phyloP scores from a whole-genome alignment of 495 filamentous ascomycete genomes.

The Lentithecium fluviatile region DNA sequence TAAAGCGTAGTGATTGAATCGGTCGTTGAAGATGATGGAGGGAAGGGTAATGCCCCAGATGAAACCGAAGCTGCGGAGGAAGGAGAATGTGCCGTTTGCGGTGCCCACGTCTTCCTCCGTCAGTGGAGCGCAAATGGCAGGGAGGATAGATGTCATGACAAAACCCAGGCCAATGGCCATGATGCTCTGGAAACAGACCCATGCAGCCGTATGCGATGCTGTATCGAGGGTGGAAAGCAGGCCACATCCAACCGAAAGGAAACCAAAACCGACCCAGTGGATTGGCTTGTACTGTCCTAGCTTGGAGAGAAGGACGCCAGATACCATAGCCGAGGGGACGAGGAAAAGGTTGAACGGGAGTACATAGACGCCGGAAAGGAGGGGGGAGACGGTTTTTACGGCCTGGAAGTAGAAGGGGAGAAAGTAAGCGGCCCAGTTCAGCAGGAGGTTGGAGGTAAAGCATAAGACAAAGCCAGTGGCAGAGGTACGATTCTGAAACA shows the following conservation, averaged over 20 bases:
- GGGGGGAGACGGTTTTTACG: slow-evolving; percentile 52
- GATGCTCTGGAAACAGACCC: slow-evolving; percentile 50
- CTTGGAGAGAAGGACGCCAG: slow-evolving; percentile 45
- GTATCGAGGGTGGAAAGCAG: slow-evolving; percentile 47
- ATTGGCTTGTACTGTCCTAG: slow-evolving; percentile 51
- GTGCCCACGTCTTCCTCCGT: slow-evolving; percentile 44
- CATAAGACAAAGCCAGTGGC: slow-evolving; percentile 47
- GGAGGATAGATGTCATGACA: slow-evolving; percentile 47
- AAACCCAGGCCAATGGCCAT: slow-evolving; percentile 50
- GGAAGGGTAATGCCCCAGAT: slow-evolving; percentile 56
- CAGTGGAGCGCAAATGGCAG: slow-evolving; percentile 23
- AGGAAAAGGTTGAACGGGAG: slow-evolving; percentile 58
- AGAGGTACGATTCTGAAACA: slow-evolving; percentile 52
- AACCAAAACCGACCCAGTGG: slow-evolving; percentile 51
- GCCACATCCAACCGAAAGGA: slow-evolving; percentile 49
- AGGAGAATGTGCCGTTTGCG: slow-evolving; percentile 49
- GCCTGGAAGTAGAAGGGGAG: slow-evolving; percentile 64
- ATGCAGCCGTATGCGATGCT: slow-evolving; percentile 44
- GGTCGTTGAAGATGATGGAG: slow-evolving; percentile 52
- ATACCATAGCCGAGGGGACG: slow-evolving; percentile 45
- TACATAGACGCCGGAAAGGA: slow-evolving; percentile 57
- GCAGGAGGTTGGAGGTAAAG: slow-evolving; percentile 52
- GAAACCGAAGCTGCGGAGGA: slow-evolving; percentile 50
- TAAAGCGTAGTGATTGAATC: slow-evolving; percentile 10
- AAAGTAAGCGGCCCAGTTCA: slow-evolving; percentile 57